These are phyloP conservation scores for Fallopia convolvulus DNA, from an alignment of 148 eudicot species.

Conservation along the genomic window DNA sequence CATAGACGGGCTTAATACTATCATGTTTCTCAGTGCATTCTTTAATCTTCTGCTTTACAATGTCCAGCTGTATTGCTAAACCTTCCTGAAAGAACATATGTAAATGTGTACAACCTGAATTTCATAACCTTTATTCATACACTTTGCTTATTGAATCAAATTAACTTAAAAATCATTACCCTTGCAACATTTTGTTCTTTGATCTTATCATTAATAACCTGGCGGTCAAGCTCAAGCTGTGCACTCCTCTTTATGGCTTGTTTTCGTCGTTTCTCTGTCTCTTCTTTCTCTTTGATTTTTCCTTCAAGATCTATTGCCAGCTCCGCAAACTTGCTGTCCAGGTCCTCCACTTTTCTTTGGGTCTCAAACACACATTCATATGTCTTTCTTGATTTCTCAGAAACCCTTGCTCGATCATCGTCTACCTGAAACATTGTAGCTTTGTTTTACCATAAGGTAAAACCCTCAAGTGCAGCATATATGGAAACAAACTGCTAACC, in stretches of 20 bases:
- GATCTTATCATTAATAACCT: slow-evolving; percentile 70
- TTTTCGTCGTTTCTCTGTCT: slow-evolving; percentile 55
- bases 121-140: slow-evolving; percentile 2
- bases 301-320: slow-evolving; percentile 71
- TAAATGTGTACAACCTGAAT: slow-evolving; percentile 21
- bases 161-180: slow-evolving; percentile 29
- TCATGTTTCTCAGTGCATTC: slow-evolving; percentile 54
- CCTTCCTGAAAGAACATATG: slow-evolving; percentile 44
- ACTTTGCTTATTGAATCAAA: background rate
- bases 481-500: slow-evolving; percentile 31
- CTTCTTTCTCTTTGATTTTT: slow-evolving; percentile 72
- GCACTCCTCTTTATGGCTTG: slow-evolving; percentile 67
- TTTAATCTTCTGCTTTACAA: slow-evolving; percentile 57
- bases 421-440: slow-evolving; percentile 47
- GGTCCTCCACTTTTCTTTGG: slow-evolving; percentile 67
- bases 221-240: slow-evolving; percentile 77
- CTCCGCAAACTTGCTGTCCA: slow-evolving; percentile 66
- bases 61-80: slow-evolving; percentile 61
- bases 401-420: slow-evolving; percentile 56
- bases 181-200: slow-evolving; percentile 44
- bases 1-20: slow-evolving; percentile 50
- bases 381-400: slow-evolving; percentile 62
- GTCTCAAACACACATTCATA: slow-evolving; percentile 62
- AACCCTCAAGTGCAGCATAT: background rate
- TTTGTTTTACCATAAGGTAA: background rate